Conservation (phyloP, 306 rosid genomes). For the Amphicarpaea edgeworthii region DNA sequence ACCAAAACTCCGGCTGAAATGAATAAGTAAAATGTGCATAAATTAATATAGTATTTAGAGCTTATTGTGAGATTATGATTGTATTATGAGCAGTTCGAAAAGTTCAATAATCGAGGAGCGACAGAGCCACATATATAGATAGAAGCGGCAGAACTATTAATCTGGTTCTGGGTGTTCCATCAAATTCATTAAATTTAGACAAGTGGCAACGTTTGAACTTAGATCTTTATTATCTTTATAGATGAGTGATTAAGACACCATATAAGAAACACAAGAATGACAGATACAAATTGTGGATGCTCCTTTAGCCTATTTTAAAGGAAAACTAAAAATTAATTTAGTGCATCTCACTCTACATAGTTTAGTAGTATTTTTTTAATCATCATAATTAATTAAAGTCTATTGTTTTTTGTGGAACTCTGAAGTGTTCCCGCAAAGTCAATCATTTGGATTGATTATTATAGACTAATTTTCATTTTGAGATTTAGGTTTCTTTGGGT, state of each 20-base stretch:
- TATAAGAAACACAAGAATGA: background rate
- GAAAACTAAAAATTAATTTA: too few relatives aligned
- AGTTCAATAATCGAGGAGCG: constrained; percentile 10
- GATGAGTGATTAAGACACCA: background rate
- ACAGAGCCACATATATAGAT: background rate
- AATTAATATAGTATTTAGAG: background rate
- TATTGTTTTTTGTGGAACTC: too few relatives aligned
- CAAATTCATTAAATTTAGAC: constrained; percentile 30
- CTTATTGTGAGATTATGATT: background rate
- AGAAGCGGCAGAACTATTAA: constrained; percentile 12
- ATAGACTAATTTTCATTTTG: too few relatives aligned
- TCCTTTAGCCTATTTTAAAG: too few relatives aligned
- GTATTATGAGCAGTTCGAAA: constrained; percentile 30
- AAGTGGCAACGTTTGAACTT: constrained; percentile 29
- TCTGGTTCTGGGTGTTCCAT: background rate
- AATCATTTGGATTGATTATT: too few relatives aligned
- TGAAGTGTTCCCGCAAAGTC: too few relatives aligned
- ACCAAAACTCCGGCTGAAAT: constrained; percentile 12
- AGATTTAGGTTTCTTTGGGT: too few relatives aligned
- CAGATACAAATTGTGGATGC: background rate
- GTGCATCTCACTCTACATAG: too few relatives aligned
- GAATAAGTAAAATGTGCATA: background rate
- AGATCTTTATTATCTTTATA: background rate
- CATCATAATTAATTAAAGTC: too few relatives aligned
- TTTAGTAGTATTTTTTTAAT: too few relatives aligned